Conservation (phyloP, 2,329 filamentous ascomycete genomes). For the Exophiala spinifera region DNA sequence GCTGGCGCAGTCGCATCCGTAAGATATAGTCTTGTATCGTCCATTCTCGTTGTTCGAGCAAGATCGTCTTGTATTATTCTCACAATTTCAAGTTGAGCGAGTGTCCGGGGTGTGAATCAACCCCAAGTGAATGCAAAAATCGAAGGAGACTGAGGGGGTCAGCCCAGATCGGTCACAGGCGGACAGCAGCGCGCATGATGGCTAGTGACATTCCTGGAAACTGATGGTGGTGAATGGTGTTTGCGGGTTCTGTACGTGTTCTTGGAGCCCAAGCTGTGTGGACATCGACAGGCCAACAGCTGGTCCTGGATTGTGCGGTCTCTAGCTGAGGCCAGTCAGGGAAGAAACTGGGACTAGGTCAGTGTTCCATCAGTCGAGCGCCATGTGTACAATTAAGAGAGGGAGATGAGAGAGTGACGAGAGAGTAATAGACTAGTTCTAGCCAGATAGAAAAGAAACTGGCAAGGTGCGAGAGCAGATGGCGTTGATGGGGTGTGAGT, state of each 20-base stretch:
- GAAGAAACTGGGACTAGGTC: slow-evolving; percentile 6
- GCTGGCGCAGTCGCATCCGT: slow-evolving; percentile 4
- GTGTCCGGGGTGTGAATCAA: slow-evolving; percentile 9
- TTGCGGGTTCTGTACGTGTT: not conserved
- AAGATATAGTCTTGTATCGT: slow-evolving; percentile 6
- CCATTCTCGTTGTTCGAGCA: slow-evolving; percentile 10
- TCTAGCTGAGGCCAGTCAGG: slow-evolving; percentile 9
- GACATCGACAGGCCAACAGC: slow-evolving; percentile 6
- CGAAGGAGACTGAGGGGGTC: slow-evolving; percentile 10
- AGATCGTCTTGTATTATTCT: slow-evolving; percentile 6
- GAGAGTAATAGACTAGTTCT: not conserved
- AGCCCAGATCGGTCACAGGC: slow-evolving; percentile 15
- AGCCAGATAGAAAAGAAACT: slow-evolving; percentile 3
- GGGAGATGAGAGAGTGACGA: slow-evolving; percentile 1
- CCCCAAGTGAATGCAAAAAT: slow-evolving; percentile 9
- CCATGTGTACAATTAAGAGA: slow-evolving; percentile 23
- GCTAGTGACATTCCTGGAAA: slow-evolving; percentile 7
- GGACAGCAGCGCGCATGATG: slow-evolving; percentile 23
- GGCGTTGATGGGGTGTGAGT: not conserved
- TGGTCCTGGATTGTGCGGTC: slow-evolving; percentile 9
- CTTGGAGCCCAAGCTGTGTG: slow-evolving; percentile 1
- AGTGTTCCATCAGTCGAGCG: slow-evolving; percentile 21
- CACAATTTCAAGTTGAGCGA: slow-evolving; percentile 8
- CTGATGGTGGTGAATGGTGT: not conserved
- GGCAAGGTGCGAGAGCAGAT: not conserved